phyloP scores from a whole-genome alignment of 495 filamentous ascomycete species.

The Astrocystis sublimbata region DNA sequence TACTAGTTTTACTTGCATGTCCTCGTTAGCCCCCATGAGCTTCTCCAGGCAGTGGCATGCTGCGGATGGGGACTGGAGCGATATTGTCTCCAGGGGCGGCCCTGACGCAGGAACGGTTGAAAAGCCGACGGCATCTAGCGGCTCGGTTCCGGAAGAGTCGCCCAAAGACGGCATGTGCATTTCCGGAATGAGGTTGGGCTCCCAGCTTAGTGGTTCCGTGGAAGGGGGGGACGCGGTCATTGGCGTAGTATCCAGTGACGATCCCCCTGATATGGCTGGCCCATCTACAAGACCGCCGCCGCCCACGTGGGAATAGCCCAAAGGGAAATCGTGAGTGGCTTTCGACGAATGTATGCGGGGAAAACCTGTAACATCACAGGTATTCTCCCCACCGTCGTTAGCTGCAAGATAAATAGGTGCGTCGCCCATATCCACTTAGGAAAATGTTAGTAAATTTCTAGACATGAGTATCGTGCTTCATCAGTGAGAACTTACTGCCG shows the following conservation, averaged over 20 bases:
- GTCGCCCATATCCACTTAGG: background rate
- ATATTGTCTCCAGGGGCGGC: background rate
- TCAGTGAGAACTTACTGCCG: background rate
- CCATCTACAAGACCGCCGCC: background rate
- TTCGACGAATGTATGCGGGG: background rate
- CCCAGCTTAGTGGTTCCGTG: background rate
- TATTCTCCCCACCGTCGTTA: background rate
- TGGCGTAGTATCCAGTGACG: background rate
- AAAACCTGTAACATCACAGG: background rate
- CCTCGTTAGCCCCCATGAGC: slow-evolving; percentile 1
- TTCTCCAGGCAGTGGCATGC: background rate
- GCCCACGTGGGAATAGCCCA: background rate
- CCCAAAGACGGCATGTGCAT: background rate
- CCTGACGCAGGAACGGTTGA: background rate
- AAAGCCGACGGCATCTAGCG: background rate
- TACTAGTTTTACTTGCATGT: slow-evolving; percentile 10
- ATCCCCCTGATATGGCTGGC: background rate
- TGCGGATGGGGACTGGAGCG: background rate
- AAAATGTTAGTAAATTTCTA: background rate
- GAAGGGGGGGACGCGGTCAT: background rate
- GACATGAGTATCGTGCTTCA: background rate
- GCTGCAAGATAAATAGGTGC: background rate
- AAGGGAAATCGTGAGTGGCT: background rate
- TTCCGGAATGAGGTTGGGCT: background rate
- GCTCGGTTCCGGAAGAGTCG: too few relatives aligned